phyloP scores from a whole-genome alignment of 2,329 filamentous ascomycete species.

The Colletotrichum tofieldiae region DNA sequence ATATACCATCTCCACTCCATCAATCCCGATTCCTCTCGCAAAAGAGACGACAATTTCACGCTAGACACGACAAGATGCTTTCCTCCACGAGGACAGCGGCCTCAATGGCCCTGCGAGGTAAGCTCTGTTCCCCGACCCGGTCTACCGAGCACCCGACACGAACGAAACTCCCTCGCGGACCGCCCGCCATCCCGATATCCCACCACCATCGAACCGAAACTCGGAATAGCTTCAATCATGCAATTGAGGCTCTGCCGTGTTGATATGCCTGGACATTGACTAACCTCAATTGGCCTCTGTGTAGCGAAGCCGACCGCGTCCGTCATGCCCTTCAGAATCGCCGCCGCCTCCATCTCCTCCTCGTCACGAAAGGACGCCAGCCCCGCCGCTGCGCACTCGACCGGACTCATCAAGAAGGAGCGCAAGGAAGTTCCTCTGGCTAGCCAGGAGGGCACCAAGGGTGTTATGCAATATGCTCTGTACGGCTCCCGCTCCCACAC shows the following conservation, averaged over 20 bases:
- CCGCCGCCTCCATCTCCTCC: constrained; percentile 76
- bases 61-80: constrained; percentile 56
- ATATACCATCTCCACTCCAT: constrained; percentile 37
- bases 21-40: not conserved
- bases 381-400: constrained; percentile 67
- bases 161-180: constrained; percentile 14
- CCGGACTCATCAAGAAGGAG: constrained; percentile 66
- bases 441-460: constrained; percentile 86
- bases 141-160: constrained; percentile 17
- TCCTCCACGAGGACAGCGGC: constrained; percentile 66
- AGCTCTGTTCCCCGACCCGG: constrained; percentile 46
- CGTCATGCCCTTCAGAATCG: constrained; percentile 75
- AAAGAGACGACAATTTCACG: constrained; percentile 9
- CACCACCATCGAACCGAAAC: constrained; percentile 15
- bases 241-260: not conserved
- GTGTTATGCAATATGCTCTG: constrained; percentile 88
- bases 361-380: constrained; percentile 76
- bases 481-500: constrained; percentile 64
- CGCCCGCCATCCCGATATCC: constrained; percentile 9
- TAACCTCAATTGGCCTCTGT: constrained; percentile 34
- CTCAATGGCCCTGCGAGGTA: constrained; percentile 69
- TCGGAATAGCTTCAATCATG: not conserved
- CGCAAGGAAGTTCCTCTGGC: constrained; percentile 82
- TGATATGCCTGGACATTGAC: constrained; percentile 45
- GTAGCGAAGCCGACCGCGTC: constrained; percentile 77